Evolutionary conservation across 805 yeast genomes (phyloP).

Genomic region (Candida wancherniae): DNA sequence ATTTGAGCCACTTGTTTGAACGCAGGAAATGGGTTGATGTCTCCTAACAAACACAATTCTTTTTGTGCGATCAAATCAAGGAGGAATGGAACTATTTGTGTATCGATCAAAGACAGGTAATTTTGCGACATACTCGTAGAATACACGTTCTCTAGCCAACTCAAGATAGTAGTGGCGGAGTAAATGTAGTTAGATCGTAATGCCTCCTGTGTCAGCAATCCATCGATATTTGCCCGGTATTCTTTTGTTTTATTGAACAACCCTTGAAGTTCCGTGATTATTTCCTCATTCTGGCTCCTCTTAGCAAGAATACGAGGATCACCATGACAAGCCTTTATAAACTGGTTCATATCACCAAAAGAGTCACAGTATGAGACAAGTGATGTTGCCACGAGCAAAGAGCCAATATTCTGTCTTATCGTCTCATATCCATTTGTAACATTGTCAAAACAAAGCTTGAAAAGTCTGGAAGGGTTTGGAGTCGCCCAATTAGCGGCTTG

Average conservation of each 20-base stretch:
- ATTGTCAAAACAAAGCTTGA: slow-evolving; percentile 41
- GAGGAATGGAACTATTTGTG: slow-evolving; percentile 62
- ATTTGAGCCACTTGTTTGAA: slow-evolving; percentile 43
- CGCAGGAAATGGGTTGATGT: slow-evolving; percentile 48
- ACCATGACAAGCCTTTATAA: slow-evolving; percentile 31
- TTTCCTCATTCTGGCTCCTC: slow-evolving; percentile 14
- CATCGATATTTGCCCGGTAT: slow-evolving; percentile 34
- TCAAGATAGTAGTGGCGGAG: slow-evolving; percentile 58
- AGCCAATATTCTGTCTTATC: slow-evolving; percentile 66
- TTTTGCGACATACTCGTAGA: slow-evolving; percentile 50
- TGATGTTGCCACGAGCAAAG: slow-evolving; percentile 47
- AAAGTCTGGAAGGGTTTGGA: slow-evolving; percentile 43
- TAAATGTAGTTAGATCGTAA: slow-evolving; percentile 58
- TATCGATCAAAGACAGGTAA: slow-evolving; percentile 46
- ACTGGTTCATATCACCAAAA: slow-evolving; percentile 31
- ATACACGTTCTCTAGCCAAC: slow-evolving; percentile 53
- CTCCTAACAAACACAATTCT: slow-evolving; percentile 74
- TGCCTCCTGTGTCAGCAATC: slow-evolving; percentile 49
- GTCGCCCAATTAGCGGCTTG: slow-evolving; percentile 52
- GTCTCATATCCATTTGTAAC: slow-evolving; percentile 66
- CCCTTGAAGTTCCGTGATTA: slow-evolving; percentile 34
- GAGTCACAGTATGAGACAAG: slow-evolving; percentile 41
- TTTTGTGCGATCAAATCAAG: slow-evolving; percentile 60
- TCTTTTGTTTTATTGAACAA: slow-evolving; percentile 35
- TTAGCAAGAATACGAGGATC: slow-evolving; percentile 6